Evolutionary conservation across 306 rosid genomes (phyloP), one percentile per base, ranked within the genome.

Genomic region (Fragaria nilgerrensis): DNA sequence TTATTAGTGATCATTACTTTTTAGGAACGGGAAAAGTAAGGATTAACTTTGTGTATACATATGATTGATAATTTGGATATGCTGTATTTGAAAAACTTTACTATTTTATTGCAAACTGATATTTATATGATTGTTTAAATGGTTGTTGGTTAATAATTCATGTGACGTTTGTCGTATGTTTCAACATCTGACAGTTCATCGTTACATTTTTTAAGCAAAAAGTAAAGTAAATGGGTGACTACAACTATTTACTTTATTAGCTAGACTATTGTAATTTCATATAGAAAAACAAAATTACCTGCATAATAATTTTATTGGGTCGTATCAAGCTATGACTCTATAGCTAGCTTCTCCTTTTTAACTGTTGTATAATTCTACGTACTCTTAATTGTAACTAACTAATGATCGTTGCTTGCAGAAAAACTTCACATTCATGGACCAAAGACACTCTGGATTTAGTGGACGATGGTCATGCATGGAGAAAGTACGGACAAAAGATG

Each of bases 381-480:
- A 10, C 16, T 64, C 37, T 69, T 62, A 62, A 25, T 29, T 32
- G 12, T 64, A 34, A 77, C 47, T 52, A 50, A 32, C 3, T 25
- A 0, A 68, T 7, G 14, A 48, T 37, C 6, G 7, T 20, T 25
- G 20, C 65, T 77, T 63, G 73, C 88, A 92, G 97, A 70, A 90
- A 73, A 82, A 77, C 74, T 49, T 48, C 76, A 36, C 78, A 81
- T 20, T n/a, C 87, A 43, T 63, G 81, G 89, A 88, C 61, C 73
- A 80, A 70, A 45, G 90, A 84, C 0, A 76, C 88, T 23, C 76
- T 78, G 7, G 12, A 71, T 64, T 85, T 80, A 70, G 50, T 19
- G 0, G 86, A 87, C 20, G 97, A 90, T 76, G 92, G 97, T 2
- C 84, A 87, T 75, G 86, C 85, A 13, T 92, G 97, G 96, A 92